Conservation (phyloP, 805 yeast genomes). For the Cephaloascus fragrans region DNA sequence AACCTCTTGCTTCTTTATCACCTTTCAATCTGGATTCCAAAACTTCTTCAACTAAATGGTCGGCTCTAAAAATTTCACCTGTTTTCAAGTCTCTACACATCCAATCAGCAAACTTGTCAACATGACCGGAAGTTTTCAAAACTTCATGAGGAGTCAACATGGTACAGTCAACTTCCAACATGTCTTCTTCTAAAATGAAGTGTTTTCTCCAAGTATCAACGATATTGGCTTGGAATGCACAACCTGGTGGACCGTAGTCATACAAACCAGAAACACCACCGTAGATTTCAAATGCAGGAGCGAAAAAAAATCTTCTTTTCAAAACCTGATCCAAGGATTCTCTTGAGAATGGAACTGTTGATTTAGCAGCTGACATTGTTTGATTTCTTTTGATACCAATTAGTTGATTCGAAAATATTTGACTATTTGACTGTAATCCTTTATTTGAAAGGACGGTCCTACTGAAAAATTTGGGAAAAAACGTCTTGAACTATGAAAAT, state of each 20-base stretch:
- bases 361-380: conserved; percentile 17
- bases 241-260: conserved; percentile 99
- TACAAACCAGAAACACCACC: conserved; percentile 98
- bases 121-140: conserved; percentile 97
- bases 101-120: conserved; percentile 98
- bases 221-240: conserved; percentile 94
- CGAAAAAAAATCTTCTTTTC: conserved; percentile 93
- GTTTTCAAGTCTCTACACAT: conserved; percentile 94
- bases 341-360: conserved; percentile 52
- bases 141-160: conserved; percentile 98
- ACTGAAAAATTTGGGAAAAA: too few relatives aligned
- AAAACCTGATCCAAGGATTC: conserved; percentile 84
- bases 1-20: conserved; percentile 93
- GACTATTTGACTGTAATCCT: too few relatives aligned
- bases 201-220: conserved; percentile 97
- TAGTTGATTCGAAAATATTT: not conserved
- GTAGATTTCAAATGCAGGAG: conserved; percentile 94
- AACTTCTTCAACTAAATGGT: conserved; percentile 96
- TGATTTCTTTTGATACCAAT: conserved; percentile 1
- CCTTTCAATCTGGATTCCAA: conserved; percentile 94
- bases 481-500: too few relatives aligned
- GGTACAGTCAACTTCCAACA: conserved; percentile 97
- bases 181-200: conserved; percentile 93
- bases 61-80: conserved; percentile 98
- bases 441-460: too few relatives aligned